Conservation (phyloP, 2,329 filamentous ascomycete species). For the Verticillium nubilum region DNA sequence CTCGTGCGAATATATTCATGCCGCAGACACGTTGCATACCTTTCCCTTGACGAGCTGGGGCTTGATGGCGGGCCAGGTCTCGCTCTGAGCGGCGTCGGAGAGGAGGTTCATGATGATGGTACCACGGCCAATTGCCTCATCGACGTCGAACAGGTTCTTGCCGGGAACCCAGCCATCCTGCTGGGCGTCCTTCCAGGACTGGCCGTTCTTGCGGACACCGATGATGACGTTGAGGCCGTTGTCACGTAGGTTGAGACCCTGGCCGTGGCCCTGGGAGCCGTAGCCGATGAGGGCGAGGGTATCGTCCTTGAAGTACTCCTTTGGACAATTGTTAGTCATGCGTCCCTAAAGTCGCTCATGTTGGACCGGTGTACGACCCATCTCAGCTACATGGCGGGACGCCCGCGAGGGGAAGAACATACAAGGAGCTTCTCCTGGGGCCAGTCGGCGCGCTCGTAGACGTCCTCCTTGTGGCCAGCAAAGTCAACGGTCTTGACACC, state of each 20-base stretch:
- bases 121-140: constrained; percentile 89
- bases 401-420: background rate
- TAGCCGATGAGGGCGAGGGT: constrained; percentile 99
- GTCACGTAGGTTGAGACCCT: constrained; percentile 99
- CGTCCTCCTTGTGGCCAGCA: constrained; percentile 87
- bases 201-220: constrained; percentile 95
- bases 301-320: constrained; percentile 99
- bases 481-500: constrained; percentile 99
- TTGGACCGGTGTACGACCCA: background rate
- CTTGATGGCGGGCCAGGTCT: constrained; percentile 99
- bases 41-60: constrained; percentile 98
- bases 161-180: constrained; percentile 97
- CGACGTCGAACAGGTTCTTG: constrained; percentile 98
- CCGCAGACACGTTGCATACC: constrained; percentile 44
- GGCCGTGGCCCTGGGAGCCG: constrained; percentile 94
- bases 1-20: constrained; percentile 13
- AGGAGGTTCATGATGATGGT: constrained; percentile 99
- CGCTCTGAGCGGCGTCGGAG: constrained; percentile 92
- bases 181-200: constrained; percentile 96
- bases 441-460: constrained; percentile 98
- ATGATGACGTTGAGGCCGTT: constrained; percentile 99
- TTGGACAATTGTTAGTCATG: constrained; percentile 10
- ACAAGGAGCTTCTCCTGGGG: constrained; percentile 96
- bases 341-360: background rate
- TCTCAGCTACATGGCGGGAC: background rate